Percentiles rank a stretch among this genome's conserved stretches.
phyloP scores from a whole-genome alignment of 2,329 filamentous ascomycete genomes.

The Colletotrichum lupini region DNA sequence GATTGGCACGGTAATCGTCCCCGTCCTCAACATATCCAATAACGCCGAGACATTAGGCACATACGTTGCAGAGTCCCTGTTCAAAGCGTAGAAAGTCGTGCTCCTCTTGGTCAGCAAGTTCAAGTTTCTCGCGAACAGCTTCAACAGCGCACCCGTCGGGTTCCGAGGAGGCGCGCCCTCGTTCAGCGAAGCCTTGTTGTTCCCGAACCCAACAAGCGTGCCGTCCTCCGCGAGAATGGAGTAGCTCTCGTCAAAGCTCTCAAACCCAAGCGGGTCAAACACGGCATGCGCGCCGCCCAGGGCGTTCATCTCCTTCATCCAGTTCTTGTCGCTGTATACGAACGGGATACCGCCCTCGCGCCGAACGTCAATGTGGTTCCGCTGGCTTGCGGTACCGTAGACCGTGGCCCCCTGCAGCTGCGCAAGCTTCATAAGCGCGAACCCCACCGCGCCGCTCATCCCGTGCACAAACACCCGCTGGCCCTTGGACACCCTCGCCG shows the following conservation, averaged over 20 bases:
- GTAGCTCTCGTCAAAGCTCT: constrained; percentile 62
- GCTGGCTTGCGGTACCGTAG: constrained; percentile 59
- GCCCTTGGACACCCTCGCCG: constrained; percentile 52
- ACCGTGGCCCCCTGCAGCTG: constrained; percentile 57
- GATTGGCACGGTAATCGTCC: constrained; percentile 48
- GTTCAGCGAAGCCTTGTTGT: constrained; percentile 46
- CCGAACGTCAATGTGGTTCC: constrained; percentile 55
- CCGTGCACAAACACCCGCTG: constrained; percentile 63
- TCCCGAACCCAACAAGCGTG: constrained; percentile 51
- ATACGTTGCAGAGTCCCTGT: constrained; percentile 46
- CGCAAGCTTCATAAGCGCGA: constrained; percentile 53
- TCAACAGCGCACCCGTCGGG: constrained; percentile 44
- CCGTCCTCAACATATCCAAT: constrained; percentile 45
- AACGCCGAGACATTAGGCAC: constrained; percentile 44
- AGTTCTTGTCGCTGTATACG: constrained; percentile 59
- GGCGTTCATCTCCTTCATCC: constrained; percentile 57
- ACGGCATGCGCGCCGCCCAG: constrained; percentile 60
- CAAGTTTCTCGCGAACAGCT: constrained; percentile 43
- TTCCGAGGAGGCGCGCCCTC: constrained; percentile 46
- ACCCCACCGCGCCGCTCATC: constrained; percentile 62
- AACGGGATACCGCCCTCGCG: constrained; percentile 54
- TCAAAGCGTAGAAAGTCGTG: constrained; percentile 50
- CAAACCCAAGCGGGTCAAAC: constrained; percentile 61
- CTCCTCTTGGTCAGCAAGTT: constrained; percentile 37
- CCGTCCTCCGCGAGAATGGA: constrained; percentile 53